Percentiles rank a stretch among this genome's conserved stretches.
Conservation (phyloP, 1,139 yeast species). For the Suhomyces terraborum region DNA sequence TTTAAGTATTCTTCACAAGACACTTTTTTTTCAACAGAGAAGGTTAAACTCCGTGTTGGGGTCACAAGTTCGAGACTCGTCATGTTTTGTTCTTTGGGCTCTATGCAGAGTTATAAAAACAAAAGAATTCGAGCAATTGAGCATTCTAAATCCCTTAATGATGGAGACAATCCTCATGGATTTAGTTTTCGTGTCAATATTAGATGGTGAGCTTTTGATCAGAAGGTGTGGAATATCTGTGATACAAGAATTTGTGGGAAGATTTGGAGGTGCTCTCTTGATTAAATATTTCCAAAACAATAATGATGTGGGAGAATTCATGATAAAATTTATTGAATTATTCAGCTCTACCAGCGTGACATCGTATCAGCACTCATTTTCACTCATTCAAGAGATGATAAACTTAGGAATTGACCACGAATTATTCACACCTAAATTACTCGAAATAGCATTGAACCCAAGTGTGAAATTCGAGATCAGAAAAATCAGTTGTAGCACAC, state of each 20-base stretch:
- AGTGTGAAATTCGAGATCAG: constrained; percentile 42
- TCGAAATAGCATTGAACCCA: constrained; percentile 26
- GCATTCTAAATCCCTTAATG: constrained; percentile 19
- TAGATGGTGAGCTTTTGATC: constrained; percentile 73
- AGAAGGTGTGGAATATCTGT: constrained; percentile 87
- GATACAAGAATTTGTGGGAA: constrained; percentile 79
- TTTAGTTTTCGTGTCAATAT: constrained; percentile 56
- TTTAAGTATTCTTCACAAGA: constrained; percentile 39
- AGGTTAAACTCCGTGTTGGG: constrained; percentile 57
- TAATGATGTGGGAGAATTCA: constrained; percentile 32
- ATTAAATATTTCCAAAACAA: constrained; percentile 17
- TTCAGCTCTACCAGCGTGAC: constrained; percentile 28
- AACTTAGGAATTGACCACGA: constrained; percentile 29
- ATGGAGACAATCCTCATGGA: constrained; percentile 37
- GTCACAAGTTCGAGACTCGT: constrained; percentile 75
- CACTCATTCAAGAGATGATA: constrained; percentile 26
- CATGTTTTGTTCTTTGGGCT: constrained; percentile 67
- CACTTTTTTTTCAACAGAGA: constrained; percentile 57
- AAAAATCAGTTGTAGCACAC: constrained; percentile 23
- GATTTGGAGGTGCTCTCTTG: constrained; percentile 53
- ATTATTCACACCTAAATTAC: constrained; percentile 32
- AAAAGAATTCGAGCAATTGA: constrained; percentile 15
- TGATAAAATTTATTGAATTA: constrained; percentile 58
- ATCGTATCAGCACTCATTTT: constrained; percentile 28
- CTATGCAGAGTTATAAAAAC: constrained; percentile 30